phyloP scores from a whole-genome alignment of 345 rosid species.

The Hypericum androsaemum region DNA sequence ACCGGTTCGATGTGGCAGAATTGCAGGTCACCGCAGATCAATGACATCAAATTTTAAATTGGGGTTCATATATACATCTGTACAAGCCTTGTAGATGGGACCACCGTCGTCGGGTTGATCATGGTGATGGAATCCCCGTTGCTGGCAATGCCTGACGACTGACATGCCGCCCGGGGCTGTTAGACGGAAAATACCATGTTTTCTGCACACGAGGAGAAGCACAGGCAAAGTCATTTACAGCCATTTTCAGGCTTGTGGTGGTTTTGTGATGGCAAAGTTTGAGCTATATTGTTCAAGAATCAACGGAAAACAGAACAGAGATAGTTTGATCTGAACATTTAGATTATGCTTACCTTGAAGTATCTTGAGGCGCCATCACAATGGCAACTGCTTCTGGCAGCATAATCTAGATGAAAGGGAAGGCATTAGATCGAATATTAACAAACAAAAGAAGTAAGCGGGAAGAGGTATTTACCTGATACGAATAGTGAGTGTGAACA shows the following conservation, averaged over 20 bases:
- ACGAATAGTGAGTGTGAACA: slow-evolving; percentile 95
- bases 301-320: too few relatives aligned
- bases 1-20: neutral
- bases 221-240: neutral
- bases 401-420: slow-evolving; percentile 54
- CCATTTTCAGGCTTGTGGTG: too few relatives aligned
- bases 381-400: slow-evolving; percentile 94
- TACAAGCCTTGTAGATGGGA: slow-evolving; percentile 70
- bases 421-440: slow-evolving; percentile 4
- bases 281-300: too few relatives aligned
- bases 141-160: slow-evolving; percentile 75
- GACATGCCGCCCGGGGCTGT: slow-evolving; percentile 94
- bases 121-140: slow-evolving; percentile 85
- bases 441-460: slow-evolving; percentile 6
- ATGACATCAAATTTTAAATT: slow-evolving; percentile 63
- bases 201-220: slow-evolving; percentile 23
- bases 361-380: slow-evolving; percentile 92
- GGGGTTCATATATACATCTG: slow-evolving; percentile 89
- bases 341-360: slow-evolving; percentile 39
- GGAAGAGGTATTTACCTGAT: slow-evolving; percentile 49
- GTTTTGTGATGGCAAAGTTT: too few relatives aligned
- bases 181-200: slow-evolving; percentile 82
- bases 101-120: slow-evolving; percentile 74
- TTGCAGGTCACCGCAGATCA: slow-evolving; percentile 59
- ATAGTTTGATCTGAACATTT: neutral